Evolutionary conservation across 2,329 filamentous ascomycete genomes (phyloP).

Genomic region (Meredithiella fracta): DNA sequence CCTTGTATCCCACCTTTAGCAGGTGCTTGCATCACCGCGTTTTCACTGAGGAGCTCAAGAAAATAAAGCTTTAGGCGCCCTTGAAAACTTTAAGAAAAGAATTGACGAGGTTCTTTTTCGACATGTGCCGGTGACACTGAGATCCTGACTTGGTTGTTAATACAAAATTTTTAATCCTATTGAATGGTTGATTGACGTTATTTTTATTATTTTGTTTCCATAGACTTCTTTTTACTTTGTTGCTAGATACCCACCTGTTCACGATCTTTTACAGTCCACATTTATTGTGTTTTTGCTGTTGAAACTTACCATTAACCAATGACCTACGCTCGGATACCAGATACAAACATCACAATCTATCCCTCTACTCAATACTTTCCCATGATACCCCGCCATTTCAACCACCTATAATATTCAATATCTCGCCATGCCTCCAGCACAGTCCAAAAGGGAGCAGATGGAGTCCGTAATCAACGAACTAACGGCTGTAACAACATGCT

Average conservation of each 20-base stretch:
- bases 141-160: background rate
- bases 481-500: conserved; percentile 9
- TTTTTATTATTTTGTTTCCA: background rate
- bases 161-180: background rate
- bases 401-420: background rate
- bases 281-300: background rate
- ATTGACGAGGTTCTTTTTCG: background rate
- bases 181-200: background rate
- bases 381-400: background rate
- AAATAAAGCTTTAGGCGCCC: too few species aligned
- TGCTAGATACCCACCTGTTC: background rate
- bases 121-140: background rate
- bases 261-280: background rate
- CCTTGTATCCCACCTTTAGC: conserved; percentile 1
- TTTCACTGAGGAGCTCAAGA: background rate
- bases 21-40: conserved; percentile 3
- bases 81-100: background rate
- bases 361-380: background rate
- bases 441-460: conserved; percentile 11
- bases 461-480: conserved; percentile 12
- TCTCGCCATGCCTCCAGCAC: background rate
- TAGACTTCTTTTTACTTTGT: background rate
- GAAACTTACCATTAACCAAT: background rate
- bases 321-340: background rate
- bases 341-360: background rate